Conservation (phyloP, 306 rosid genomes). For the Sphenostylis stenocarpa region DNA sequence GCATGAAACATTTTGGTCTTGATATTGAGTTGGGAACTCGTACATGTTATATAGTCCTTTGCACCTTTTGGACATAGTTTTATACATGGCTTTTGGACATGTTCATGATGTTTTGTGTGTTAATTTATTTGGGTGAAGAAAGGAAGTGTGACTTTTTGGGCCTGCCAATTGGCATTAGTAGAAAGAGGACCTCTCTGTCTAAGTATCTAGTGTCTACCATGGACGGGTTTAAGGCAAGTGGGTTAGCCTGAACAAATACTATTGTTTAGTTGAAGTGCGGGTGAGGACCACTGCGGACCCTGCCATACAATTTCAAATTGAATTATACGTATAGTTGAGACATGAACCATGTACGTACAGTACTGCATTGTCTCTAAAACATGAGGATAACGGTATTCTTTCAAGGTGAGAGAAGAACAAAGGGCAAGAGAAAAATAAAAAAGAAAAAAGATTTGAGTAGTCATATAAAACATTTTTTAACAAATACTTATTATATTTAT, state of each 20-base stretch:
- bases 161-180: slow-evolving; percentile 40
- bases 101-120: background rate
- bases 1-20: no score
- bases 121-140: slow-evolving; percentile 40
- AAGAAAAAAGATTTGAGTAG: no score
- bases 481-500: no score
- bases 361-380: background rate
- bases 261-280: background rate
- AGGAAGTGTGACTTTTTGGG: slow-evolving; percentile 32
- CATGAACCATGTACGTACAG: background rate
- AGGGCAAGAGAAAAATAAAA: no score
- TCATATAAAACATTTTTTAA: no score
- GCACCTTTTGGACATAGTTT: no score
- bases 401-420: background rate
- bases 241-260: background rate
- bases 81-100: no score
- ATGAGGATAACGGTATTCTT: background rate
- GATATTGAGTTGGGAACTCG: no score
- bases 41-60: no score
- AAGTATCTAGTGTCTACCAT: background rate
- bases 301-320: background rate
- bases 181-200: background rate
- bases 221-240: background rate
- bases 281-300: background rate
- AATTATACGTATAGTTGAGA: background rate